These are phyloP conservation scores for Gymnopus androsaceus DNA, from an alignment of 1,284 basidiomycete species.

Conservation along the genomic window DNA sequence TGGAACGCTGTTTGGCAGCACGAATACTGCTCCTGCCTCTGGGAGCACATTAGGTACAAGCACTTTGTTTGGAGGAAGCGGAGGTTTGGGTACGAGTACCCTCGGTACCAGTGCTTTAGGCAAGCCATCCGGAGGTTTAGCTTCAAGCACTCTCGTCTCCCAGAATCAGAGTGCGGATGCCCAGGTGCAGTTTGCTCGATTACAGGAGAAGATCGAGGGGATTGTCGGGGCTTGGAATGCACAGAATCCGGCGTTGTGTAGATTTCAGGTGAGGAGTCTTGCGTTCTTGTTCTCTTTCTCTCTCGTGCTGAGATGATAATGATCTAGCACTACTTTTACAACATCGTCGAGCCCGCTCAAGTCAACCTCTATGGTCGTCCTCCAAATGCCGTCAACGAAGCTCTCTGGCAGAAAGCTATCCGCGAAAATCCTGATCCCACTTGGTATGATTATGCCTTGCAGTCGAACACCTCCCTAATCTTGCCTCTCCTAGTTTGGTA, in stretches of 20 bases:
- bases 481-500: conserved; percentile 60
- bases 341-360: conserved; percentile 77
- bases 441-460: conserved; percentile 49
- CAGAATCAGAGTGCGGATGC: conserved; percentile 58
- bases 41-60: conserved; percentile 26
- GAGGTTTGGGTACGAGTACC: conserved; percentile 25
- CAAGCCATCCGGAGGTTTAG: conserved; percentile 20
- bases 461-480: not conserved
- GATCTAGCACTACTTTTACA: conserved; percentile 79
- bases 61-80: conserved; percentile 33
- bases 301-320: conserved; percentile 12
- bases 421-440: conserved; percentile 83
- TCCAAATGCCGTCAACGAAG: conserved; percentile 71
- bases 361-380: conserved; percentile 76
- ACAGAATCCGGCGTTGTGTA: conserved; percentile 62
- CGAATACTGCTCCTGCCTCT: conserved; percentile 15
- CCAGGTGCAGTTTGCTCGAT: conserved; percentile 57
- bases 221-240: conserved; percentile 78
- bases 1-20: conserved; percentile 14
- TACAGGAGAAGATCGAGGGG: conserved; percentile 65
- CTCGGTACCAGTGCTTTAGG: conserved; percentile 29
- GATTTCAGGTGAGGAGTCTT: conserved; percentile 69
- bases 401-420: conserved; percentile 78
- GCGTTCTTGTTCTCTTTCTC: not conserved
- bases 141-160: conserved; percentile 29